These are phyloP conservation scores for Colletotrichum salicis DNA, from an alignment of 2,329 filamentous ascomycete species.

Conservation along the genomic window DNA sequence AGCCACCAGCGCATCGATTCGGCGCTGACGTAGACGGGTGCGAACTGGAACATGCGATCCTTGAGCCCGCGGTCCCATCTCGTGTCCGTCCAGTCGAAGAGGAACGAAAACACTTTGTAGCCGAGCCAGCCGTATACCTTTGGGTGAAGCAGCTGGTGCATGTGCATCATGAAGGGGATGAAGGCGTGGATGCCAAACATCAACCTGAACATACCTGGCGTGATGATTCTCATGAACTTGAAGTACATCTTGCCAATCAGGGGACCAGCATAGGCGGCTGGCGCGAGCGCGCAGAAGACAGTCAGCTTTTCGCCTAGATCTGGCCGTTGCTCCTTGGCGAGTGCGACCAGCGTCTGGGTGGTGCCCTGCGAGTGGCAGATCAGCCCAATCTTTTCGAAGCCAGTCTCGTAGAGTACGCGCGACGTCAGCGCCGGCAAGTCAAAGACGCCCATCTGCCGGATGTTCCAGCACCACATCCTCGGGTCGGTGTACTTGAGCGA, in stretches of 20 bases:
- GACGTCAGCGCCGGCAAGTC: constrained; percentile 86
- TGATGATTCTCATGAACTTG: constrained; percentile 87
- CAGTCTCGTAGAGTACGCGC: constrained; percentile 82
- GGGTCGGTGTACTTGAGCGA: constrained; percentile 79
- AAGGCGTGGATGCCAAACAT: constrained; percentile 94
- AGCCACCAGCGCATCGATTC: constrained; percentile 98
- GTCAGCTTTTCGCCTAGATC: constrained; percentile 84
- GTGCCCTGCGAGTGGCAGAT: constrained; percentile 93
- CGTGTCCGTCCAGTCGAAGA: constrained; percentile 87
- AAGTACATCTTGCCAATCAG: constrained; percentile 89
- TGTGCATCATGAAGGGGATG: constrained; percentile 91
- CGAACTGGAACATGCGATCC: constrained; percentile 89
- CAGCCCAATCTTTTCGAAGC: constrained; percentile 83
- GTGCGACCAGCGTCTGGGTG: constrained; percentile 85
- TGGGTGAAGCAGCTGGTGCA: constrained; percentile 75
- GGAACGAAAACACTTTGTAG: constrained; percentile 88
- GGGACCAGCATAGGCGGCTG: constrained; percentile 89
- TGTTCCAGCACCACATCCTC: constrained; percentile 97
- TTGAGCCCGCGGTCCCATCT: constrained; percentile 86
- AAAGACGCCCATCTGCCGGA: constrained; percentile 90
- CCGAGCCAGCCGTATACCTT: constrained; percentile 82
- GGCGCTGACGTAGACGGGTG: constrained; percentile 88
- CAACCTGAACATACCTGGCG: constrained; percentile 78
- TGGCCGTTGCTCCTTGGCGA: constrained; percentile 90
- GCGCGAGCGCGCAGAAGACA: constrained; percentile 90